A percentile compares a stretch with the other conserved stretches of the same genome.
phyloP scores from a whole-genome alignment of 1,284 basidiomycete species.

The Naganishia liquefaciens region DNA sequence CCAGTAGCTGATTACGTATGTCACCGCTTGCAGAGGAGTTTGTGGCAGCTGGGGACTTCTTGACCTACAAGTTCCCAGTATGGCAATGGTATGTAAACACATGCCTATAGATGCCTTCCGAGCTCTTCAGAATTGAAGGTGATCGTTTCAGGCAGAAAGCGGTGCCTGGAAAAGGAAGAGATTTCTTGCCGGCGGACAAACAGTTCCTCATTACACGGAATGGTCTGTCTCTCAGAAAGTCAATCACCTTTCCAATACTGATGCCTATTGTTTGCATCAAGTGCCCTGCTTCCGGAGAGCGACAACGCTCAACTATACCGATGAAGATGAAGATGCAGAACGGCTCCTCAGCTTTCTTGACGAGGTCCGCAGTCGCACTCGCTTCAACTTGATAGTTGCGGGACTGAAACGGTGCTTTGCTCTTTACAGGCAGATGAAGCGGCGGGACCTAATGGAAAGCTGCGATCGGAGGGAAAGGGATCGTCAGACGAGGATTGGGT shows the following conservation, averaged over 20 bases:
- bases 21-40: slow-evolving; percentile 73
- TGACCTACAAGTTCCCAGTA: slow-evolving; percentile 92
- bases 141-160: slow-evolving; percentile 73
- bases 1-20: neutral
- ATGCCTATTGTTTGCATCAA: slow-evolving; percentile 36
- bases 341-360: slow-evolving; percentile 65
- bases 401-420: neutral
- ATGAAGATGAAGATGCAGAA: slow-evolving; percentile 91
- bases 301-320: slow-evolving; percentile 86
- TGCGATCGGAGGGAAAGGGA: slow-evolving; percentile 26
- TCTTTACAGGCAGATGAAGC: slow-evolving; percentile 48
- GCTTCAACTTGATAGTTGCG: no score
- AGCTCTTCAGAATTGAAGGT: no score
- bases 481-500: slow-evolving; percentile 54
- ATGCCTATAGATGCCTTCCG: no score
- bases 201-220: slow-evolving; percentile 93
- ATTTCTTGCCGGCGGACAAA: slow-evolving; percentile 91
- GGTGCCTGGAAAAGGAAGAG: slow-evolving; percentile 76
- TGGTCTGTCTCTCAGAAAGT: slow-evolving; percentile 49
- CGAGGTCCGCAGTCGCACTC: slow-evolving; percentile 43
- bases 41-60: slow-evolving; percentile 89
- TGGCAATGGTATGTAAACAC: slow-evolving; percentile 75
- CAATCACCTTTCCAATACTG: neutral
- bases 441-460: slow-evolving; percentile 44
- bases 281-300: slow-evolving; percentile 90